Evolutionary conservation across 2,329 filamentous ascomycete genomes (phyloP).

Genomic region (Orbilia blumenaviensis): DNA sequence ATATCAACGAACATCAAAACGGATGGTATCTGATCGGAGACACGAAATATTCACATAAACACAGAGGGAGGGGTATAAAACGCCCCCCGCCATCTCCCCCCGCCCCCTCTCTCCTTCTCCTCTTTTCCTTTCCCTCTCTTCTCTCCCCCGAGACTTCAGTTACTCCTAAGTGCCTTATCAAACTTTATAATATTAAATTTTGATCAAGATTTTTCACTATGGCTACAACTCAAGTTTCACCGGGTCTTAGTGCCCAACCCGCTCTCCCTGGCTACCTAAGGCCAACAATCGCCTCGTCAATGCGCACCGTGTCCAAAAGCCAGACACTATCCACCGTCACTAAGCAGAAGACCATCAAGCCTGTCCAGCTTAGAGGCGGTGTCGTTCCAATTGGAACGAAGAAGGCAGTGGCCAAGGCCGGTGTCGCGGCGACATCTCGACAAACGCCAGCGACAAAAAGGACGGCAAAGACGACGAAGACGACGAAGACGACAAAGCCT

Average conservation of each 20-base stretch:
- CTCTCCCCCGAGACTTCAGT: background rate
- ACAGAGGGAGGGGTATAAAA: background rate
- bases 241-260: background rate
- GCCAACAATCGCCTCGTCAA: background rate
- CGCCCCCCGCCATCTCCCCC: background rate
- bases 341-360: background rate
- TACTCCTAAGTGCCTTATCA: background rate
- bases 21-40: background rate
- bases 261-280: background rate
- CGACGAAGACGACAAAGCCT: background rate
- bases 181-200: background rate
- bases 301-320: background rate
- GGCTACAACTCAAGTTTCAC: conserved; percentile 1
- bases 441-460: background rate
- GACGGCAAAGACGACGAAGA: background rate
- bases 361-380: background rate
- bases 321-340: background rate
- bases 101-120: background rate
- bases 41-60: background rate
- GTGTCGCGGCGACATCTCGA: background rate
- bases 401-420: background rate
- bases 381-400: background rate
- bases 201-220: background rate
- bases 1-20: background rate
- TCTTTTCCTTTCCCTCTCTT: background rate